Percentiles rank a stretch among this genome's conserved stretches.
phyloP scores from a whole-genome alignment of 2,329 filamentous ascomycete species.

The Teratosphaeria zuluensis region DNA sequence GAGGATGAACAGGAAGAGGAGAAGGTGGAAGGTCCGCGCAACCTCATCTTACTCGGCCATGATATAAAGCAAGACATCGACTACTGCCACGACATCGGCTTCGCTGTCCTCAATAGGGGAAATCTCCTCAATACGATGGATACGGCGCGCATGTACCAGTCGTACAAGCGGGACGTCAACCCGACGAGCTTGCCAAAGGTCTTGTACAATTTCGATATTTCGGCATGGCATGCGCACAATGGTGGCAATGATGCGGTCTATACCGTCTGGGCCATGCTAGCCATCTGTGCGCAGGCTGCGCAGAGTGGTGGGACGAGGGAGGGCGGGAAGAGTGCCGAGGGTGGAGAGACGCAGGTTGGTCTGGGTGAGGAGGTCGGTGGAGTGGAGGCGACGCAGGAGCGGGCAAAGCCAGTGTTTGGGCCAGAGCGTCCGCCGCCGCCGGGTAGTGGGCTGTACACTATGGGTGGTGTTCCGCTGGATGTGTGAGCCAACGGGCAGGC shows the following conservation, averaged over 20 bases:
- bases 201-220: conserved; percentile 58
- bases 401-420: conserved; percentile 9
- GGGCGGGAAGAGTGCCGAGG: conserved; percentile 8
- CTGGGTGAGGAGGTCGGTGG: conserved; percentile 9
- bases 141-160: conserved; percentile 61
- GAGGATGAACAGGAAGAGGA: conserved; percentile 16
- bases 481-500: conserved; percentile 6
- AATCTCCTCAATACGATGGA: conserved; percentile 60
- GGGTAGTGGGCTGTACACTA: conserved; percentile 11
- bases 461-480: conserved; percentile 15
- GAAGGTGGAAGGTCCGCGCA: conserved; percentile 31
- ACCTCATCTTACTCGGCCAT: conserved; percentile 72
- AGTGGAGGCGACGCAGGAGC: no score
- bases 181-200: conserved; percentile 51
- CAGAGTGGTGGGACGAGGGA: conserved; percentile 14
- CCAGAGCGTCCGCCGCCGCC: conserved; percentile 1
- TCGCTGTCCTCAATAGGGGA: conserved; percentile 44
- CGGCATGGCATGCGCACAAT: conserved; percentile 33
- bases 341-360: conserved; percentile 16
- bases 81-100: conserved; percentile 57
- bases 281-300: conserved; percentile 43
- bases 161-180: conserved; percentile 42
- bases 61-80: conserved; percentile 57
- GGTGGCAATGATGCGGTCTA: conserved; percentile 31
- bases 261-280: conserved; percentile 50